phyloP scores from a whole-genome alignment of 441 rosid species.

The Corymbia calophylla region DNA sequence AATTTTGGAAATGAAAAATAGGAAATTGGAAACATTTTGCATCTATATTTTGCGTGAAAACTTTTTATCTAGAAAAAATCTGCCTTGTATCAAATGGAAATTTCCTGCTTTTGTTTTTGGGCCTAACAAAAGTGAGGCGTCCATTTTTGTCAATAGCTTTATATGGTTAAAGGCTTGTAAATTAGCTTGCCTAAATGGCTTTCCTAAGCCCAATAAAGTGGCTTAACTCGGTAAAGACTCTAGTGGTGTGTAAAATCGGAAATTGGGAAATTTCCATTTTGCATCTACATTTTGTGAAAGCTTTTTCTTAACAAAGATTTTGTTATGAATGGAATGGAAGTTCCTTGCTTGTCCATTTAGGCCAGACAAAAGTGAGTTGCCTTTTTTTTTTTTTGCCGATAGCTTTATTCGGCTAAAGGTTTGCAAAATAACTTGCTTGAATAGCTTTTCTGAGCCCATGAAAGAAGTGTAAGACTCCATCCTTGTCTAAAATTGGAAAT shows the following conservation, averaged over 20 bases:
- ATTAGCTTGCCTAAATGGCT: no score
- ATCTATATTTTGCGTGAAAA: no score
- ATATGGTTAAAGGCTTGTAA: no score
- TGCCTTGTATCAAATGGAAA: no score
- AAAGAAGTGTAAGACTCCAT: not conserved
- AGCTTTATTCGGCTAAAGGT: not conserved
- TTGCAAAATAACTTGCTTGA: not conserved
- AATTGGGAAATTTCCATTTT: not conserved
- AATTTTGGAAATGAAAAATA: no score
- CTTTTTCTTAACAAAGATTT: not conserved
- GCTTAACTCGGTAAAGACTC: no score
- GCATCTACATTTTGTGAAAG: not conserved
- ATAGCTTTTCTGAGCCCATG: accelerated
- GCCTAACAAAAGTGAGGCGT: no score
- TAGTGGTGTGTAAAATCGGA: not conserved
- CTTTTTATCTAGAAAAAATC: no score
- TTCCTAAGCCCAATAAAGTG: no score
- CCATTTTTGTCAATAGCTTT: no score
- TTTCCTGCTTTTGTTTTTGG: no score
- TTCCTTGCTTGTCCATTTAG: not conserved
- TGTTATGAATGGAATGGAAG: not conserved
- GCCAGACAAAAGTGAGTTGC: not conserved
- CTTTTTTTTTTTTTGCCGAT: accelerated
- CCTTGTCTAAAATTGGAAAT: not conserved
- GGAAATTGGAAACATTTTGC: no score